These are phyloP conservation scores for Aspergillus nanangensis DNA, from an alignment of 495 filamentous ascomycete species.

Conservation along the genomic window DNA sequence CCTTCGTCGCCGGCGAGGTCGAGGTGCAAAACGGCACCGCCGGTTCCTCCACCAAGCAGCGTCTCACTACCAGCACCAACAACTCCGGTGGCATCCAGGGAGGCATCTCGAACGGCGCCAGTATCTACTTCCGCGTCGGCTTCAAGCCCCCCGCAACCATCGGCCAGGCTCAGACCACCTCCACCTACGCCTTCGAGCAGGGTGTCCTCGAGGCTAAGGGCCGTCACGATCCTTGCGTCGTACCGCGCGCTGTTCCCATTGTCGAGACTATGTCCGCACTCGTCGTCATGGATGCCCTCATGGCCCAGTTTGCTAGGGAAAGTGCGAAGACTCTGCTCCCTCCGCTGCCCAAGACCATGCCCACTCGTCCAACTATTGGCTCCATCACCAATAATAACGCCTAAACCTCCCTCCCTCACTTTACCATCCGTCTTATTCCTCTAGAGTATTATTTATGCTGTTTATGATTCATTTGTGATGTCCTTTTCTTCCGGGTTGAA, in stretches of 20 bases:
- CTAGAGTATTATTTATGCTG: too few species aligned
- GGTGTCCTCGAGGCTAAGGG: slow-evolving; percentile 91
- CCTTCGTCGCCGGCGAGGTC: slow-evolving; percentile 68
- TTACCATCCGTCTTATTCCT: too few species aligned
- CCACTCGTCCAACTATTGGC: slow-evolving; percentile 22
- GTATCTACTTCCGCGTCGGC: slow-evolving; percentile 89
- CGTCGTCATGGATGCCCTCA: slow-evolving; percentile 85
- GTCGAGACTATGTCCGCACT: slow-evolving; percentile 95
- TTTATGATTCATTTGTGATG: too few species aligned
- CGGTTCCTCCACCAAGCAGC: slow-evolving; percentile 31
- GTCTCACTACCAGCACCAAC: slow-evolving; percentile 87
- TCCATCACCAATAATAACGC: neutral
- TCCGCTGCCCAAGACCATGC: slow-evolving; percentile 32
- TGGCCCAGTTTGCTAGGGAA: slow-evolving; percentile 76
- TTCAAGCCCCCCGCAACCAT: slow-evolving; percentile 98
- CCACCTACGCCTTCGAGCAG: slow-evolving; percentile 68
- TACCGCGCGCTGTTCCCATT: slow-evolving; percentile 90
- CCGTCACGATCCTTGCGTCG: slow-evolving; percentile 92
- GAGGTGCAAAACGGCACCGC: slow-evolving; percentile 33
- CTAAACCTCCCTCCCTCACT: neutral
- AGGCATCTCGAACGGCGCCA: slow-evolving; percentile 91
- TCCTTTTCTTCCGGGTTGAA: too few species aligned
- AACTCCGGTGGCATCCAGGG: slow-evolving; percentile 96
- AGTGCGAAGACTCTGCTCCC: slow-evolving; percentile 39
- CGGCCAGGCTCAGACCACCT: slow-evolving; percentile 83